phyloP scores from a whole-genome alignment of 192 early-diverging fungal genomes.

The Mortierella antarctica region DNA sequence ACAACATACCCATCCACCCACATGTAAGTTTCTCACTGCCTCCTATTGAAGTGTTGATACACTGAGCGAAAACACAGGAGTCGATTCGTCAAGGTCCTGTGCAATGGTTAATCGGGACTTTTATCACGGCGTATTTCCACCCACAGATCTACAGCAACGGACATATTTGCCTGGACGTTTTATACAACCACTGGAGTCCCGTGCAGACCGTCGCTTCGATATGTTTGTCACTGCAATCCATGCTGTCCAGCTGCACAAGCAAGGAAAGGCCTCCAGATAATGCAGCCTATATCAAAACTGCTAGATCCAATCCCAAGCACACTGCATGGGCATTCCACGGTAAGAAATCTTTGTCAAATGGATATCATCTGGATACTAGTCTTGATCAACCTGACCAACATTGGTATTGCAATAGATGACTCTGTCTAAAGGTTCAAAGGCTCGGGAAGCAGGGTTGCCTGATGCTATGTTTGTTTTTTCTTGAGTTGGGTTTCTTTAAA shows the following conservation, averaged over 20 bases:
- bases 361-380: background rate
- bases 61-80: background rate
- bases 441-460: background rate
- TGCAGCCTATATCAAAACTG: conserved; percentile 63
- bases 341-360: background rate
- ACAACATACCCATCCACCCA: conserved; percentile 74
- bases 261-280: conserved; percentile 70
- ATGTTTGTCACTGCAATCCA: conserved; percentile 90
- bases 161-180: conserved; percentile 97
- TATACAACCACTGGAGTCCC: conserved; percentile 94
- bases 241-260: conserved; percentile 85
- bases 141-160: conserved; percentile 86
- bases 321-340: conserved; percentile 71
- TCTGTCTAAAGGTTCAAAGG: conserved; percentile 17
- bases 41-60: too few relatives aligned
- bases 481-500: background rate
- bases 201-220: conserved; percentile 91
- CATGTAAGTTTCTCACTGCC: conserved; percentile 58
- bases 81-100: background rate
- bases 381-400: background rate
- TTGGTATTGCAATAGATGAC: conserved; percentile 19
- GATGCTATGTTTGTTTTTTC: background rate
- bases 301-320: conserved; percentile 65
- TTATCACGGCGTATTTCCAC: conserved; percentile 1
- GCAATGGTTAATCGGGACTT: background rate